These are phyloP conservation scores for Trapa bicornis DNA, from an alignment of 345 rosid genomes.

Conservation along the genomic window DNA sequence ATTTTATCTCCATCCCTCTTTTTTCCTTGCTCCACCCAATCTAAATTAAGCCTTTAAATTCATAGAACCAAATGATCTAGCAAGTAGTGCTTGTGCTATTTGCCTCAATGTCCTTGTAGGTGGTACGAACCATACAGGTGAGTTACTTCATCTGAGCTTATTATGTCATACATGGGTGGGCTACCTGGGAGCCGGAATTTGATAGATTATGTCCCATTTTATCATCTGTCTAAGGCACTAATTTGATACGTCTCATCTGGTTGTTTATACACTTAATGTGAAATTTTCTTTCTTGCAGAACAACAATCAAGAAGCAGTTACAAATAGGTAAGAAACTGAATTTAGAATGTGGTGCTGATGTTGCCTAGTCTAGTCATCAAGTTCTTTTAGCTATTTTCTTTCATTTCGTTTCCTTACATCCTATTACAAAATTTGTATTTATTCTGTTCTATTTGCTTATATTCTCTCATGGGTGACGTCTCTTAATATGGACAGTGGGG, in stretches of 20 bases:
- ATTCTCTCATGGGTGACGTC: neutral
- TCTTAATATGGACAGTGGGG: constrained; percentile 17
- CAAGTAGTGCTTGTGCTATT: too few relatives aligned
- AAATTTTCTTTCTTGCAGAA: constrained; percentile 12
- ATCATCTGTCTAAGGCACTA: too few relatives aligned
- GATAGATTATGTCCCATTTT: too few relatives aligned
- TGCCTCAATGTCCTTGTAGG: too few relatives aligned
- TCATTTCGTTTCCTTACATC: neutral
- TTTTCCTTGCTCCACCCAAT: too few relatives aligned
- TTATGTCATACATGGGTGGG: too few relatives aligned
- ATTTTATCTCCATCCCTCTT: too few relatives aligned
- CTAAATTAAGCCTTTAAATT: too few relatives aligned
- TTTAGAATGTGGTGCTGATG: neutral
- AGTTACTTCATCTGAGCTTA: too few relatives aligned
- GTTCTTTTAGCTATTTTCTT: neutral
- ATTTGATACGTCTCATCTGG: neutral
- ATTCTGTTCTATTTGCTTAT: neutral
- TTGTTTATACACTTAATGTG: neutral
- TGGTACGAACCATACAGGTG: too few relatives aligned
- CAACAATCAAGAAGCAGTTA: neutral
- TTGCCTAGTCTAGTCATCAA: neutral
- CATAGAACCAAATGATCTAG: too few relatives aligned
- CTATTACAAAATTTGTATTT: neutral
- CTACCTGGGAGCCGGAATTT: too few relatives aligned
- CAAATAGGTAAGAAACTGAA: constrained; percentile 22